Evolutionary conservation across 2,329 filamentous ascomycete species (phyloP).

Genomic region (Botrytis sinoallii): DNA sequence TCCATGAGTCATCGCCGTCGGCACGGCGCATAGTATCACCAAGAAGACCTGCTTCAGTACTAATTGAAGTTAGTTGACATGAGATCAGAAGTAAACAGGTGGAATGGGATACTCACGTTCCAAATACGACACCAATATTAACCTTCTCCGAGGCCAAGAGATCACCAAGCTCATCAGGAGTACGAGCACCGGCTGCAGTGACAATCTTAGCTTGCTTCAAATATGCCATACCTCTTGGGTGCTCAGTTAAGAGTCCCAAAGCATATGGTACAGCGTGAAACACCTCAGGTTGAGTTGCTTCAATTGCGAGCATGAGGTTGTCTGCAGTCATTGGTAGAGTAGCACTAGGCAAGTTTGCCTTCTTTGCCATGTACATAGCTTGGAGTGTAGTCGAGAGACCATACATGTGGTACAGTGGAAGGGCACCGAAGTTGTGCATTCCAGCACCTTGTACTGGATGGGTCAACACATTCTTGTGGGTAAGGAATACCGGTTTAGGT

Average conservation of each 20-base stretch:
- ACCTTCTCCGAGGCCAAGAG: conserved; percentile 50
- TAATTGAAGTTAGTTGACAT: conserved; percentile 5
- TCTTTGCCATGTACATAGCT: conserved; percentile 49
- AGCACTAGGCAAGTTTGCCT: conserved; percentile 53
- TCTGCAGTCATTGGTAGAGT: conserved; percentile 51
- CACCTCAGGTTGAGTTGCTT: conserved; percentile 43
- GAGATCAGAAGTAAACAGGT: not conserved
- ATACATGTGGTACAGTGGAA: conserved; percentile 58
- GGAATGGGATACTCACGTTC: conserved; percentile 34
- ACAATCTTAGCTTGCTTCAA: conserved; percentile 50
- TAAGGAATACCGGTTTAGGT: conserved; percentile 60
- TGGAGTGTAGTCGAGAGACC: conserved; percentile 54
- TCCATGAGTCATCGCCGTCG: conserved; percentile 55
- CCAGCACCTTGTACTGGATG: conserved; percentile 38
- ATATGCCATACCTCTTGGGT: conserved; percentile 50
- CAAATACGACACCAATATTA: conserved; percentile 54
- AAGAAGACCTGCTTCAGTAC: conserved; percentile 58
- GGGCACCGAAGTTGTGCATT: conserved; percentile 50
- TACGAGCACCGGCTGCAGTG: conserved; percentile 55
- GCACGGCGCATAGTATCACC: conserved; percentile 54
- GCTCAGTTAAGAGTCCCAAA: conserved; percentile 59
- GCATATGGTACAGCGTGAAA: conserved; percentile 49
- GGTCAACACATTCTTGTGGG: conserved; percentile 48
- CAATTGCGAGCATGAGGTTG: conserved; percentile 46
- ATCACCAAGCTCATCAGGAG: conserved; percentile 57